Conservation (phyloP, 352 stramenopile species). For the Phytophthora cryptogea region DNA sequence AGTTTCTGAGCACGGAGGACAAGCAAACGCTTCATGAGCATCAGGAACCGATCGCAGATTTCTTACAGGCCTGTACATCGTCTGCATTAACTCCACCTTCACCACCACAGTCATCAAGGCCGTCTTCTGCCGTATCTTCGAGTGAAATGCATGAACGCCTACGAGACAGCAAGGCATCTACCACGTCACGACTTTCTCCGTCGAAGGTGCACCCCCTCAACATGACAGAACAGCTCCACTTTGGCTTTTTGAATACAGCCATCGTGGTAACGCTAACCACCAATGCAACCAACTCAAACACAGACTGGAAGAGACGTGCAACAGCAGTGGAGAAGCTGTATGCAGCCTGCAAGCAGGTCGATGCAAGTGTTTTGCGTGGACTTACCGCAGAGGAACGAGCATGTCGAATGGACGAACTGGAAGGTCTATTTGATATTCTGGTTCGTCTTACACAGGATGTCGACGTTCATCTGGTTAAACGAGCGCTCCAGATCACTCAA, state of each 20-base stretch:
- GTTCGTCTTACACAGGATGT: slow-evolving; percentile 64
- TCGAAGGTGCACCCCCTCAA: slow-evolving; percentile 25
- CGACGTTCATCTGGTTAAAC: slow-evolving; percentile 70
- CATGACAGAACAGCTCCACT: slow-evolving; percentile 26
- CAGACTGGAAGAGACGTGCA: slow-evolving; percentile 73
- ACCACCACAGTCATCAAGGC: slow-evolving; percentile 15
- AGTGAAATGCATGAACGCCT: background rate
- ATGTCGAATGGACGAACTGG: slow-evolving; percentile 25
- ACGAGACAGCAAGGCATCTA: background rate
- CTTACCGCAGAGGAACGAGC: slow-evolving; percentile 15
- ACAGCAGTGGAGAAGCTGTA: slow-evolving; percentile 65
- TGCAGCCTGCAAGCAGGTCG: slow-evolving; percentile 38
- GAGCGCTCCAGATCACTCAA: slow-evolving; percentile 61
- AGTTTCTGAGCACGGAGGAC: slow-evolving; percentile 71
- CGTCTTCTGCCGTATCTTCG: slow-evolving; percentile 8
- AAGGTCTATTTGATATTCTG: slow-evolving; percentile 51
- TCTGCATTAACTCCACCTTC: slow-evolving; percentile 12
- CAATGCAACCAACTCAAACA: slow-evolving; percentile 61
- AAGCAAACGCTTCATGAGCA: slow-evolving; percentile 57
- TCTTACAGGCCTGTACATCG: slow-evolving; percentile 35
- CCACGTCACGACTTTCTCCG: slow-evolving; percentile 16
- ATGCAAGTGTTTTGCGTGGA: slow-evolving; percentile 24
- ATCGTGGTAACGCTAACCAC: slow-evolving; percentile 41
- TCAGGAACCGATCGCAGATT: slow-evolving; percentile 52
- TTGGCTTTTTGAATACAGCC: slow-evolving; percentile 52